Evolutionary conservation across 1,284 basidiomycete genomes (phyloP), one percentile per base, ranked within the genome.

Genomic region (Agroathelia rolfsii): DNA sequence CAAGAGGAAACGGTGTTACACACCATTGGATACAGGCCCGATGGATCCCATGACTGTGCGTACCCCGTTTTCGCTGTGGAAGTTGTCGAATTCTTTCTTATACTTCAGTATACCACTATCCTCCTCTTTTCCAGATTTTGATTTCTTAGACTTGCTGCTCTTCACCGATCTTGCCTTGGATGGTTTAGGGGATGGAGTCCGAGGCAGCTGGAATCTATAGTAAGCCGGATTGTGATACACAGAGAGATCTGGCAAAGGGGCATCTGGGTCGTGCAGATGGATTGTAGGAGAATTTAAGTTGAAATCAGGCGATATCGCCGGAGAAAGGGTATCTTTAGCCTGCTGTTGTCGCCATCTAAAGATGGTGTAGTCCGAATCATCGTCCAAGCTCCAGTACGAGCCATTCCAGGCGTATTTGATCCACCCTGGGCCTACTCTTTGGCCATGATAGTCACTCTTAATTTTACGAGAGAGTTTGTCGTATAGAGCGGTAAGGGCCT

Each of bases 41-140:
- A 98, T 88, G 46, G 76, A 82, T 9, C 94, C 94, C 43, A 82
- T 70, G 16, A 98, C 81, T 5, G 93, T 96, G 34, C 94, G 69
- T 10, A 97, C 93, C 9, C 95, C 94, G 47, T 92, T 92, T 56
- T 84, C 83, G 18, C 68, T 70, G 46, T 94, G 90, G 50, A 95
- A 95, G 40, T 73, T 74, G 45, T 86, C 72, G 47, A 92, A 92
- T 32, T 80, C 73, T 46, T 73, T 76, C 58, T 80, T 83, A 57
- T 78, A 69, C 41, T 72, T 66, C 1, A 72, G 77, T 0, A 68
- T 58, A 2, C 58, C 57, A 21, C 65, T 54, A 35, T 58, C 53
- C 27, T 53, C 53, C 36, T 58, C 55, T 18, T 45, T 48, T 19
- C 42, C 40, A 32, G 35, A 40, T 43, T 45, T 42, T 16, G 39